These are phyloP conservation scores for Zalaria obscura DNA, from an alignment of 2,329 filamentous ascomycete species.

Conservation along the genomic window DNA sequence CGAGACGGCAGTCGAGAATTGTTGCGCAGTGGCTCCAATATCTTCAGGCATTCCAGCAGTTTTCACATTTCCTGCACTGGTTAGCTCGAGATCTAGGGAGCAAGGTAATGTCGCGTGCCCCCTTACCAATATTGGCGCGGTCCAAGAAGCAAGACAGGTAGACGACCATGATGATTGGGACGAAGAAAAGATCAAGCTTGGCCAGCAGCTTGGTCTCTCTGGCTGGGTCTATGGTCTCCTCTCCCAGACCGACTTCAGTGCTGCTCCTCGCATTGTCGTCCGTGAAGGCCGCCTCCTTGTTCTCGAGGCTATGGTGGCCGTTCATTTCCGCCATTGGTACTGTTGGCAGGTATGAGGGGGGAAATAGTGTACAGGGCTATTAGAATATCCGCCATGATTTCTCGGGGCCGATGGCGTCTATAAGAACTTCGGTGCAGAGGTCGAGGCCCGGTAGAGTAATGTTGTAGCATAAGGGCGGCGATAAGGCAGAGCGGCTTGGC, in stretches of 20 bases:
- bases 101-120: not conserved
- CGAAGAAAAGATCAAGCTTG: conserved; percentile 34
- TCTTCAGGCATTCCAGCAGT: conserved; percentile 32
- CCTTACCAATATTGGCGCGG: conserved; percentile 35
- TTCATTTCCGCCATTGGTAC: too few relatives aligned
- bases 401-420: too few relatives aligned
- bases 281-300: not conserved
- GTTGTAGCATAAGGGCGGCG: too few relatives aligned
- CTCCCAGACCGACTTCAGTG: not conserved
- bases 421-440: too few relatives aligned
- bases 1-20: conserved; percentile 34
- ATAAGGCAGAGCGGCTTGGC: too few relatives aligned
- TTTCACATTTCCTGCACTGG: conserved; percentile 9
- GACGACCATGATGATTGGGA: conserved; percentile 40
- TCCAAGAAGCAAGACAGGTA: conserved; percentile 43
- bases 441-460: too few relatives aligned
- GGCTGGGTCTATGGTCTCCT: conserved; percentile 23
- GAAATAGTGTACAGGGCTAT: too few relatives aligned
- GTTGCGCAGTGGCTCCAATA: conserved; percentile 24
- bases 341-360: too few relatives aligned
- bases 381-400: too few relatives aligned
- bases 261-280: not conserved
- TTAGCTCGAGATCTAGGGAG: not conserved
- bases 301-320: not conserved
- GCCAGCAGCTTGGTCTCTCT: conserved; percentile 32